A percentile compares a stretch with the other conserved stretches of the same genome.
Conservation (phyloP, 495 filamentous ascomycete genomes). For the Trichoderma gamsii region DNA sequence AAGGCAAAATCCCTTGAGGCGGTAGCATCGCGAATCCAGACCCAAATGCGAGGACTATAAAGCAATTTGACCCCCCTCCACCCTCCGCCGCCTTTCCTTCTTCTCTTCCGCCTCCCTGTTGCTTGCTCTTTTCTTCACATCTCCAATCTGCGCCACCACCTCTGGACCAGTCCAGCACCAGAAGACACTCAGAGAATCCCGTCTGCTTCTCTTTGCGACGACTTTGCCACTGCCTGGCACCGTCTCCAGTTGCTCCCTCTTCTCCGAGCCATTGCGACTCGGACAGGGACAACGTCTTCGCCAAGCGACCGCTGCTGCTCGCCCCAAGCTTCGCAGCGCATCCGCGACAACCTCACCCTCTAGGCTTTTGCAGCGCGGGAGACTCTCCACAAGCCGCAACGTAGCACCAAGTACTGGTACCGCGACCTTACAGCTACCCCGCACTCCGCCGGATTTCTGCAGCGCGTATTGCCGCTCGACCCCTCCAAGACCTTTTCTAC, state of each 20-base stretch:
- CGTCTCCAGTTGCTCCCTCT: not conserved
- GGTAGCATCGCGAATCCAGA: not conserved
- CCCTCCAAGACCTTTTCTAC: not conserved
- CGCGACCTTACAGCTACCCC: not conserved
- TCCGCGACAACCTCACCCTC: not conserved
- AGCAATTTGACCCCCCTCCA: not conserved
- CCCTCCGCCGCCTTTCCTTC: not conserved
- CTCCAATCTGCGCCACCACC: not conserved
- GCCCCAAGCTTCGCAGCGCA: not conserved
- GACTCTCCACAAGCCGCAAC: not conserved
- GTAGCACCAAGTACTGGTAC: slow-evolving; percentile 3
- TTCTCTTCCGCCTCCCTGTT: not conserved
- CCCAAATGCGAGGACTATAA: not conserved
- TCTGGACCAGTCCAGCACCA: not conserved
- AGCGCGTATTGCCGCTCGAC: not conserved
- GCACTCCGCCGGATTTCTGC: not conserved
- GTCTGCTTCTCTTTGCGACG: not conserved
- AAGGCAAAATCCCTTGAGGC: not conserved
- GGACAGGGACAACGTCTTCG: not conserved
- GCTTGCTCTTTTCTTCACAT: not conserved
- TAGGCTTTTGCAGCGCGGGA: not conserved
- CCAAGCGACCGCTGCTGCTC: not conserved
- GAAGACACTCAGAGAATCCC: not conserved
- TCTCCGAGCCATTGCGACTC: not conserved
- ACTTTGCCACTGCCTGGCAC: not conserved